Conservation (phyloP, 2,329 filamentous ascomycete species). For the Cytospora paraplurivora region DNA sequence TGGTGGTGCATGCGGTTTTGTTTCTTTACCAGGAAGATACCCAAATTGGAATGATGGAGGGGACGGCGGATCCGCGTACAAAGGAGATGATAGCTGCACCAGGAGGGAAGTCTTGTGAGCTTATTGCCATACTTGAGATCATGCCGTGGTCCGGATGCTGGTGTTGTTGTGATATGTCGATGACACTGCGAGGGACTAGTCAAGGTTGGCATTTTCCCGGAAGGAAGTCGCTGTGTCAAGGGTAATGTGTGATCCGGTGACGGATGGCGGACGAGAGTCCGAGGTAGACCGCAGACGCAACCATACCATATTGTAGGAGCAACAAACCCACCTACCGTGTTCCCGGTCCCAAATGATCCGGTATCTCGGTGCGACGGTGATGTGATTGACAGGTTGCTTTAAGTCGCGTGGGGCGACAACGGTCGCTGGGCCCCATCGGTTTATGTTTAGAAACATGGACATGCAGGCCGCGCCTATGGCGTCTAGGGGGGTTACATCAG, state of each 20-base stretch:
- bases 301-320: too few species aligned
- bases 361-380: neutral
- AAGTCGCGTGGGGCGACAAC: neutral
- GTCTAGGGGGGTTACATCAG: slow-evolving; percentile 7
- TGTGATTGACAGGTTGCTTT: neutral
- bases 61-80: neutral
- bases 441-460: slow-evolving; percentile 19
- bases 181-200: neutral
- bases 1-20: neutral
- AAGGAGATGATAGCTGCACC: neutral
- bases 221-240: neutral
- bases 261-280: neutral
- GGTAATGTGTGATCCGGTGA: neutral
- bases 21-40: neutral
- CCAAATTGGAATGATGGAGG: neutral
- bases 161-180: neutral
- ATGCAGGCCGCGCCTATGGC: neutral
- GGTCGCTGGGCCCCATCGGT: neutral
- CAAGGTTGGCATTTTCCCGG: neutral
- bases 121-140: neutral
- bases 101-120: neutral
- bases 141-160: neutral
- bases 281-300: neutral
- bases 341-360: neutral
- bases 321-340: neutral